Evolutionary conservation across 169 alveolate genomes (phyloP).

Genomic region (Plasmodium gallinaceum): DNA sequence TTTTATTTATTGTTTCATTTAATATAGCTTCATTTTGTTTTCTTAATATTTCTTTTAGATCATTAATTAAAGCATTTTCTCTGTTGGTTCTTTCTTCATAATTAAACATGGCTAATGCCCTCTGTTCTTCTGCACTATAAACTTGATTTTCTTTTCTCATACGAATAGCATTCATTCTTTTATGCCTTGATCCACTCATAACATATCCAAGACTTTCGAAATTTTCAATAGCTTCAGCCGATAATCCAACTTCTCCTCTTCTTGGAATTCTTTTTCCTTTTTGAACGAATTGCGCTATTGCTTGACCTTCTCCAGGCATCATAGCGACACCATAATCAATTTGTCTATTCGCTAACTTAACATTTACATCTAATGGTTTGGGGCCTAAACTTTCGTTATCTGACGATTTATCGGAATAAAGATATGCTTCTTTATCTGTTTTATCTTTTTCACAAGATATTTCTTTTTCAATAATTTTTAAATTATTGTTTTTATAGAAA

Average conservation of each 20-base stretch:
- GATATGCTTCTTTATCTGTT: conserved; percentile 2
- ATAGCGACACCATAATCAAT: conserved; percentile 76
- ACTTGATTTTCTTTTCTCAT: conserved; percentile 91
- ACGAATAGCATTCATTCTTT: conserved; percentile 93
- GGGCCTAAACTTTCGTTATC: conserved; percentile 78
- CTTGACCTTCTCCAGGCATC: conserved; percentile 90
- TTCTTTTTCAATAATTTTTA: neutral
- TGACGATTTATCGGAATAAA: conserved; percentile 14
- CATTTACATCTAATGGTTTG: conserved; percentile 73
- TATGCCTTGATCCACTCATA: conserved; percentile 93
- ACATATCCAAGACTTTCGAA: conserved; percentile 94
- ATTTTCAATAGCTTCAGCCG: conserved; percentile 92
- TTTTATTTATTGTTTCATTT: neutral
- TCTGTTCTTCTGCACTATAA: conserved; percentile 87
- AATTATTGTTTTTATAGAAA: neutral
- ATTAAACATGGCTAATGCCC: conserved; percentile 87
- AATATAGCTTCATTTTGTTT: conserved; percentile 78
- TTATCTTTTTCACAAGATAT: neutral
- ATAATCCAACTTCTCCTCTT: conserved; percentile 94
- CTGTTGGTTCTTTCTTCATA: conserved; percentile 85
- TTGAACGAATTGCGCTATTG: conserved; percentile 91
- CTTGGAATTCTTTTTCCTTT: conserved; percentile 92
- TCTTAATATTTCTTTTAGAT: conserved; percentile 85
- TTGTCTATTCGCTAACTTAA: conserved; percentile 56
- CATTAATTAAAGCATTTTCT: conserved; percentile 87